Base-by-base conservation (phyloP, 2,329 filamentous ascomycete genomes). In the Coniochaeta prunicola region DNA sequence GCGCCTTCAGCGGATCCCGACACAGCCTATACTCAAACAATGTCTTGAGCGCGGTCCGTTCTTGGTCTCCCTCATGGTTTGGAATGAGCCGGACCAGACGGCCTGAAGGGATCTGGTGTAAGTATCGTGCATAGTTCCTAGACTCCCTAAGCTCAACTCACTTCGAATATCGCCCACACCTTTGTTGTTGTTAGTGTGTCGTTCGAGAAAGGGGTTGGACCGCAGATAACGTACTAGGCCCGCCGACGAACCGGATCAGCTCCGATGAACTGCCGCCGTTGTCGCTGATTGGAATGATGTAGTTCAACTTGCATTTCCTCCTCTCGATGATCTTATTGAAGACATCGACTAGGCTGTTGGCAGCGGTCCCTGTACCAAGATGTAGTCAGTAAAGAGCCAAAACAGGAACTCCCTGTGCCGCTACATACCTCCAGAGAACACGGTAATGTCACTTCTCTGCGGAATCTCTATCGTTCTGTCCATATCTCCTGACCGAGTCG, bases 221-320 rank as follows among this genome's bases (percentile, higher is more conserved):
- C 54, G 21, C 17, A 53, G 31, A 66, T n/a, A n/a, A n/a, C 74
- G 59, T 75, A 88, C 93, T 93, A 64, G 93, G 93, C 1, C 94
- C 94, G 15, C 93, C 94, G 74, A 97, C 94, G 36, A 97, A 92
- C 36, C 94, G 84, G 64, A 97, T 96, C 67, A 97, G 78, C 76
- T 97, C 93, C 50, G 91, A 96, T 2, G 92, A 96, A 66, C 90
- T 96, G 40, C 93, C 93, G 55, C 93, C 93, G 73, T 97, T 97
- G 75, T 97, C 93, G 64, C 90, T 94, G 70, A 97, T 96, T 36
- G 93, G 93, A 57, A 97, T 96, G 60, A 97, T 86, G 72, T 96
- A 96, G 73, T 85, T 91, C 45, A 96, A 75, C 2, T 81, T 77
- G 68, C 88, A 89, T 42, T 81, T 74, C 62, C 88, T 89, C 65